Evolutionary conservation across 2,329 filamentous ascomycete species (phyloP).

Genomic region (Scytalidium sp.): DNA sequence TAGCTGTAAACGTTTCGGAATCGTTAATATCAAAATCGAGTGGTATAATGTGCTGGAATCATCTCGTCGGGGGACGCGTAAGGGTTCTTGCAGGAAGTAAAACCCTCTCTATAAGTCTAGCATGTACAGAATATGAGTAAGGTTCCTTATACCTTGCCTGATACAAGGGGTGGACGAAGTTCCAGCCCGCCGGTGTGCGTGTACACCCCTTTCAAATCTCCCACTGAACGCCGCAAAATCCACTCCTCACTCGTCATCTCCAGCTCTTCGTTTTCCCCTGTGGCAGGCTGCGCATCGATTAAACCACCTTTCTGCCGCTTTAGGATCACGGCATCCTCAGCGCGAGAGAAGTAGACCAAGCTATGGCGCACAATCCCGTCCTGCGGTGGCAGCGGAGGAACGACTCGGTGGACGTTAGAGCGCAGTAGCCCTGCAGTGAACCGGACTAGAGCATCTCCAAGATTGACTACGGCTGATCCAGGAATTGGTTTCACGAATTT

Average conservation of each 20-base stretch:
- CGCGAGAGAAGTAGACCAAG: conserved; percentile 52
- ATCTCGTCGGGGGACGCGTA: too few species aligned
- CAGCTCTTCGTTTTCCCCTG: conserved; percentile 17
- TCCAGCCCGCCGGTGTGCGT: background rate
- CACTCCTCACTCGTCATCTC: conserved; percentile 19
- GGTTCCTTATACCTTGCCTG: too few species aligned
- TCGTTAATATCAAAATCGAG: too few species aligned
- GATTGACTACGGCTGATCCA: conserved; percentile 33
- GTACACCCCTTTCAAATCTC: background rate
- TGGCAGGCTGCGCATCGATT: conserved; percentile 13
- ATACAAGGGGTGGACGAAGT: too few species aligned
- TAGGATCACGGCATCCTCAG: conserved; percentile 41
- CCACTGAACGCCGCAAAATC: conserved; percentile 7
- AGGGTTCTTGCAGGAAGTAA: too few species aligned
- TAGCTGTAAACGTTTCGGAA: too few species aligned
- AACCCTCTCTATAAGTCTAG: too few species aligned
- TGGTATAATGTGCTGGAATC: too few species aligned
- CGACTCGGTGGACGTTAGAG: conserved; percentile 31
- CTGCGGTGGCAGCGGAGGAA: conserved; percentile 26
- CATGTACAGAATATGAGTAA: too few species aligned
- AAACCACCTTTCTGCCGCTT: conserved; percentile 16
- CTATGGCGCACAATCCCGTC: conserved; percentile 38
- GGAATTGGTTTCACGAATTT: conserved; percentile 31
- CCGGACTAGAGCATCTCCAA: conserved; percentile 34
- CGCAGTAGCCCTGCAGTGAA: conserved; percentile 30